These are phyloP conservation scores for Leucocoprinus sp. DNA, from an alignment of 768 basidiomycete species.

Conservation along the genomic window DNA sequence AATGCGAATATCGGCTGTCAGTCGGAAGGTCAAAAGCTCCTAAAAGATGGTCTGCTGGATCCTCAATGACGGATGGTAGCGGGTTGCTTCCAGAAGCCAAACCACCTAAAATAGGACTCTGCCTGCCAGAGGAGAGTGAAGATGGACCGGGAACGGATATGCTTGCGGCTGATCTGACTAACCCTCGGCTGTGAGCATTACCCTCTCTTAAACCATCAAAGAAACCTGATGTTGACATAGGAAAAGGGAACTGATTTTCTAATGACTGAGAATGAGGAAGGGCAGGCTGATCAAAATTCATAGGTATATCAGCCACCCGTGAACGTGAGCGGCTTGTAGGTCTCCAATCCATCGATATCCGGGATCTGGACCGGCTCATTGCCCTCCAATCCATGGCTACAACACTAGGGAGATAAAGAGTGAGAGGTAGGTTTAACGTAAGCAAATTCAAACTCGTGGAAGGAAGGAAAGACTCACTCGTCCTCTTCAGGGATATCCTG, in stretches of 20 bases:
- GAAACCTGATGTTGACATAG: constrained; percentile 20
- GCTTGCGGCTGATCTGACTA: constrained; percentile 17
- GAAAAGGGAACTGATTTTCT: constrained; percentile 40
- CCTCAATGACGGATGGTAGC: constrained; percentile 27
- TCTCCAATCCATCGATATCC: constrained; percentile 89
- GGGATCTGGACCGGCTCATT: constrained; percentile 83
- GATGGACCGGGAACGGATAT: constrained; percentile 37
- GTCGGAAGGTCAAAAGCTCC: constrained; percentile 7
- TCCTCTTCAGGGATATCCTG: constrained; percentile 66
- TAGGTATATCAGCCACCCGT: constrained; percentile 52
- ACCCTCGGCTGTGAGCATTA: constrained; percentile 8
- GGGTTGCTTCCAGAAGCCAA: constrained; percentile 32
- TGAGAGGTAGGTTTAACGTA: constrained; percentile 4
- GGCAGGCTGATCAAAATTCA: constrained; percentile 40
- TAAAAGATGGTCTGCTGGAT: constrained; percentile 16
- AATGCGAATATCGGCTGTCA: constrained; percentile 20
- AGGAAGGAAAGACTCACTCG: constrained; percentile 45
- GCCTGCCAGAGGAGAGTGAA: constrained; percentile 35
- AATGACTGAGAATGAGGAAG: constrained; percentile 22
- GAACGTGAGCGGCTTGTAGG: constrained; percentile 72
- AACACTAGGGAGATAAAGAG: constrained; percentile 27
- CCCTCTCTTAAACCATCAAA: constrained; percentile 9
- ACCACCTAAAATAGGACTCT: constrained; percentile 36
- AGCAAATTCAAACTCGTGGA: constrained; percentile 9
- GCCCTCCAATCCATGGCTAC: constrained; percentile 90